A percentile compares a stretch with the other conserved stretches of the same genome.
These are phyloP conservation scores for Penicillium canariense DNA, from an alignment of 495 filamentous ascomycete genomes.

Conservation along the genomic window DNA sequence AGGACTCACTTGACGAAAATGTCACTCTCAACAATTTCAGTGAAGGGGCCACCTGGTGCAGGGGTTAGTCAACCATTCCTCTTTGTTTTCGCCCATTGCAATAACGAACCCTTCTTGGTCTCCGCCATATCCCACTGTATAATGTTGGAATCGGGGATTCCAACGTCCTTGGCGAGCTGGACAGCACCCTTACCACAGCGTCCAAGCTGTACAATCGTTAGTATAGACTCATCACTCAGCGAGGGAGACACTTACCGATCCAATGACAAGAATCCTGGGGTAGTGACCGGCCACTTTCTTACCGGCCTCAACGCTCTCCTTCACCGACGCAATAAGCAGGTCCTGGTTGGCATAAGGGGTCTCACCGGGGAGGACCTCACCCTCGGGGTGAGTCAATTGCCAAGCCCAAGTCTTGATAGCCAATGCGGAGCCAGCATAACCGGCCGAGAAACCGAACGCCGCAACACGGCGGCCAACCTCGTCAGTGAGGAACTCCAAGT, in stretches of 20 bases:
- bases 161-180: slow-evolving; percentile 71
- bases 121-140: slow-evolving; percentile 92
- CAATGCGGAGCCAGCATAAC: slow-evolving; percentile 76
- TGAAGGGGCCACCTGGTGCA: slow-evolving; percentile 68
- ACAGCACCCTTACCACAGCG: slow-evolving; percentile 87
- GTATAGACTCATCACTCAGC: neutral
- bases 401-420: slow-evolving; percentile 87
- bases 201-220: slow-evolving; percentile 51
- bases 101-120: slow-evolving; percentile 55
- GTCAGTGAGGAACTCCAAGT: slow-evolving; percentile 90
- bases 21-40: slow-evolving; percentile 66
- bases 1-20: slow-evolving; percentile 59
- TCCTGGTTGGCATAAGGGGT: slow-evolving; percentile 74
- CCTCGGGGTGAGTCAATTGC: slow-evolving; percentile 69
- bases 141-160: slow-evolving; percentile 69
- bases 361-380: slow-evolving; percentile 63
- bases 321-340: slow-evolving; percentile 69
- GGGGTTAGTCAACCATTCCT: neutral
- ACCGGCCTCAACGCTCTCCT: slow-evolving; percentile 59
- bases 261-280: slow-evolving; percentile 59
- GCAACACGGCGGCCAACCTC: slow-evolving; percentile 76
- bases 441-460: slow-evolving; percentile 73
- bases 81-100: neutral
- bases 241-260: slow-evolving; percentile 42
- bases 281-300: slow-evolving; percentile 51